These are phyloP conservation scores for Solanum habrochaites DNA, from an alignment of 257 asterid genomes.

Conservation along the genomic window DNA sequence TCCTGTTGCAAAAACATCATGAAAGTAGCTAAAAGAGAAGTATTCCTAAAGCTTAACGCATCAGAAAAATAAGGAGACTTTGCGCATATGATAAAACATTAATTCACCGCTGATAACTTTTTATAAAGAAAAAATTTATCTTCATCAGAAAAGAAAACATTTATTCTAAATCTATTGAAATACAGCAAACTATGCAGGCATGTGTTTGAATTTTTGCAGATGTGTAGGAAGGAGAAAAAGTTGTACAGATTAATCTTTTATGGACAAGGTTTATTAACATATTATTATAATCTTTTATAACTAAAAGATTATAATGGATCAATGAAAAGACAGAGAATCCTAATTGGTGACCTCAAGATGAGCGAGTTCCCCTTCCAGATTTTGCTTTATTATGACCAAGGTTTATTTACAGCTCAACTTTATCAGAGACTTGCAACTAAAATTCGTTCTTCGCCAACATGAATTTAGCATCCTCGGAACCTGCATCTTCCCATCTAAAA, in stretches of 20 bases:
- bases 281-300: no score
- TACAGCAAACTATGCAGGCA: not conserved
- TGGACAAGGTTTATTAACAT: not conserved
- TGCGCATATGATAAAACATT: not conserved
- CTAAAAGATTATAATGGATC: not conserved
- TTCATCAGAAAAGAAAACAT: not conserved
- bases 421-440: not conserved
- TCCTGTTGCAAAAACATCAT: conserved; percentile 29
- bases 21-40: not conserved
- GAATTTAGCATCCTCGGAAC: not conserved
- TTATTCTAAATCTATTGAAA: not conserved
- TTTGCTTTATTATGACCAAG: not conserved
- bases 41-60: not conserved
- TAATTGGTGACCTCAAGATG: not conserved
- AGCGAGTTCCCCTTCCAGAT: not conserved
- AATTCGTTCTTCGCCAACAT: not conserved
- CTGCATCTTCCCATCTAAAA: not conserved
- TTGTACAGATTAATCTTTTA: not conserved
- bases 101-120: not conserved
- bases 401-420: not conserved
- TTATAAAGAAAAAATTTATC: not conserved
- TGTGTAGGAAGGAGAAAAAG: not conserved
- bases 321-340: not conserved
- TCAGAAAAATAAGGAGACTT: not conserved
- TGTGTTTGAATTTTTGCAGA: not conserved